These are phyloP conservation scores for Boletellus ananiceps DNA, from an alignment of 768 basidiomycete genomes.

Conservation along the genomic window DNA sequence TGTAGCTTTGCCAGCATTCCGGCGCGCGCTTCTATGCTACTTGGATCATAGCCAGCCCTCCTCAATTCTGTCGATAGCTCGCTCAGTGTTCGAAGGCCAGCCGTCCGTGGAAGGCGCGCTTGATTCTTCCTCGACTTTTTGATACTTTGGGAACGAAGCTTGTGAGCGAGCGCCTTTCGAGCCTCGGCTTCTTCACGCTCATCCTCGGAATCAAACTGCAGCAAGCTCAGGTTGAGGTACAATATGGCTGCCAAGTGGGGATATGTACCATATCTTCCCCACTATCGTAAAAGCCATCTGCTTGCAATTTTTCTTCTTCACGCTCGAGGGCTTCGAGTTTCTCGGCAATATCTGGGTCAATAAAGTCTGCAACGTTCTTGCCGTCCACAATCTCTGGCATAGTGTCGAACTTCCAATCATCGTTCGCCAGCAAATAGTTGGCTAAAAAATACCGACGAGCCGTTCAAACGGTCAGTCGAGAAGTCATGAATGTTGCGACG, in stretches of 20 bases:
- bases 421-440: conserved; percentile 83
- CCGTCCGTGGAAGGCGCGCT: conserved; percentile 69
- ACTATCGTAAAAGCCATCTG: conserved; percentile 91
- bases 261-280: conserved; percentile 77
- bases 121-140: conserved; percentile 90
- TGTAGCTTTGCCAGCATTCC: conserved; percentile 71
- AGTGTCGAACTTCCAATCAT: conserved; percentile 92
- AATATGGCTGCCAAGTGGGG: not conserved
- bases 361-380: conserved; percentile 98
- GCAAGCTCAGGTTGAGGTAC: not conserved
- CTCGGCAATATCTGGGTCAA: conserved; percentile 95
- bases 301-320: conserved; percentile 91
- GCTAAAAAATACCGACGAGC: conserved; percentile 45
- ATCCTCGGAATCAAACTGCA: conserved; percentile 59
- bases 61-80: conserved; percentile 80
- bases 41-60: conserved; percentile 87
- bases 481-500: not conserved
- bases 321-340: conserved; percentile 96
- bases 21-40: conserved; percentile 85
- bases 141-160: conserved; percentile 66
- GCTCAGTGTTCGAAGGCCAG: conserved; percentile 57
- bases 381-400: conserved; percentile 99
- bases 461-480: not conserved
- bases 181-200: conserved; percentile 72
- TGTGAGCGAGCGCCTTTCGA: conserved; percentile 53